phyloP scores from a whole-genome alignment of 225 moss, liverwort and hornwort species.

The Physcomitrium patens region DNA sequence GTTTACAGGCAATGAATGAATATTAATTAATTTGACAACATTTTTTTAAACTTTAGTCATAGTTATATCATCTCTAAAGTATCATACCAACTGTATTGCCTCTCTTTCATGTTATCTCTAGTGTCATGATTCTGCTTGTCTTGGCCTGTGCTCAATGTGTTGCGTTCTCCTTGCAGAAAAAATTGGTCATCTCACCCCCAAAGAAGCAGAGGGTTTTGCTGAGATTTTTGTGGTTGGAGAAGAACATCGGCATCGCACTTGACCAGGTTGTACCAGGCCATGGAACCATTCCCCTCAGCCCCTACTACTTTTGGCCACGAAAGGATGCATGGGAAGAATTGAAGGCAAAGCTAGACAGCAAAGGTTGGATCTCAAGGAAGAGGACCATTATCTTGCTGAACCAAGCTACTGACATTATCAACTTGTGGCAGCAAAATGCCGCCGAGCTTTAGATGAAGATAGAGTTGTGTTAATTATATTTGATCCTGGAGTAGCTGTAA shows the following conservation, averaged over 20 bases:
- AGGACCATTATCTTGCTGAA: slow-evolving; percentile 94
- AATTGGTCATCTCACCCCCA: slow-evolving; percentile 48
- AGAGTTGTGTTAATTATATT: slow-evolving; percentile 30
- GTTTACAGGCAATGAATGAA: too few species aligned
- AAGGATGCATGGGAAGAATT: slow-evolving; percentile 99
- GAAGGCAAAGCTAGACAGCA: slow-evolving; percentile 92
- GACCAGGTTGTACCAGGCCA: slow-evolving; percentile 98
- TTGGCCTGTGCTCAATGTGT: neutral
- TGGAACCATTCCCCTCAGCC: slow-evolving; percentile 91
- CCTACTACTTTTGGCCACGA: slow-evolving; percentile 98
- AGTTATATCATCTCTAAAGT: neutral
- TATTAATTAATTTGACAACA: too few species aligned
- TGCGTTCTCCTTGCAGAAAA: slow-evolving; percentile 53
- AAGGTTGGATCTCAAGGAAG: slow-evolving; percentile 95
- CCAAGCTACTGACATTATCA: slow-evolving; percentile 97
- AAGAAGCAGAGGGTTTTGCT: slow-evolving; percentile 89
- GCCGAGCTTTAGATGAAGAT: slow-evolving; percentile 60
- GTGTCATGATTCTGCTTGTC: neutral
- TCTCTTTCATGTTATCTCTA: neutral
- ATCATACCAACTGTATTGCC: neutral
- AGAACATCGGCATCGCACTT: slow-evolving; percentile 95
- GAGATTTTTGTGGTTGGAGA: slow-evolving; percentile 97
- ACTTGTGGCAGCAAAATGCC: slow-evolving; percentile 98
- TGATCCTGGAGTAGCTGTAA: slow-evolving; percentile 31
- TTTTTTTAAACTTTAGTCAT: too few species aligned